A percentile compares a stretch with the other conserved stretches of the same genome.
phyloP scores from a whole-genome alignment of 208 protist genomes.

The Trypanosoma rangeli region DNA sequence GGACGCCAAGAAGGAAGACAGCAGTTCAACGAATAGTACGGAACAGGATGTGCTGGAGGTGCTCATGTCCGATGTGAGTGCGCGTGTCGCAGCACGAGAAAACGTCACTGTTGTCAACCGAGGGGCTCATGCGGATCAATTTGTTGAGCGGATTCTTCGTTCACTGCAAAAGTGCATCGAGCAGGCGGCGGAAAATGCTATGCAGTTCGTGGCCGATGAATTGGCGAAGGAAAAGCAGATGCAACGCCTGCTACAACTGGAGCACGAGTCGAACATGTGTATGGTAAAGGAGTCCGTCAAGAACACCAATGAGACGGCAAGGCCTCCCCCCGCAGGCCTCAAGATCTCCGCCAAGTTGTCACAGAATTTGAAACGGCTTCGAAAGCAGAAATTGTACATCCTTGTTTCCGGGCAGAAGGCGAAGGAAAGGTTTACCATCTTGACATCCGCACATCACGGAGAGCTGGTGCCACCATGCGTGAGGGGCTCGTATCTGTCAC shows the following conservation, averaged over 20 bases:
- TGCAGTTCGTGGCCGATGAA: slow-evolving; percentile 90
- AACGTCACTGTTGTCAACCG: slow-evolving; percentile 87
- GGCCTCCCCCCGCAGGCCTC: slow-evolving; percentile 16
- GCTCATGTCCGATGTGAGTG: slow-evolving; percentile 58
- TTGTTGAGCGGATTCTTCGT: slow-evolving; percentile 69
- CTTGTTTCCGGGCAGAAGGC: slow-evolving; percentile 16
- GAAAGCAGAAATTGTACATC: slow-evolving; percentile 45
- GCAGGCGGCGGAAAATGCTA: slow-evolving; percentile 75
- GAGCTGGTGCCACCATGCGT: slow-evolving; percentile 66
- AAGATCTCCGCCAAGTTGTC: slow-evolving; percentile 52
- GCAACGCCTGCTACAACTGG: slow-evolving; percentile 85
- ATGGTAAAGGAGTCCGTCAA: slow-evolving; percentile 19
- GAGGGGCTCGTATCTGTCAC: slow-evolving; percentile 51
- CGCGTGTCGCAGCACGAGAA: slow-evolving; percentile 64
- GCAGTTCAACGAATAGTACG: not conserved
- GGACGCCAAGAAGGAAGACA: slow-evolving; percentile 37
- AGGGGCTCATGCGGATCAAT: slow-evolving; percentile 49
- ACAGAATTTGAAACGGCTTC: slow-evolving; percentile 41
- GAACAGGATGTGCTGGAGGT: slow-evolving; percentile 36
- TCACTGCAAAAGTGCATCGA: slow-evolving; percentile 56
- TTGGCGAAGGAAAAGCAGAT: slow-evolving; percentile 90
- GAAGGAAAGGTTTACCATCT: slow-evolving; percentile 53
- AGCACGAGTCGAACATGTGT: slow-evolving; percentile 32
- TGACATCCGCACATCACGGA: slow-evolving; percentile 66
- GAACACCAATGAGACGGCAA: slow-evolving; percentile 13